A percentile compares a stretch with the other conserved stretches of the same genome.
Evolutionary conservation across 1,284 basidiomycete species (phyloP).

Genomic region (Tremellales sp.): DNA sequence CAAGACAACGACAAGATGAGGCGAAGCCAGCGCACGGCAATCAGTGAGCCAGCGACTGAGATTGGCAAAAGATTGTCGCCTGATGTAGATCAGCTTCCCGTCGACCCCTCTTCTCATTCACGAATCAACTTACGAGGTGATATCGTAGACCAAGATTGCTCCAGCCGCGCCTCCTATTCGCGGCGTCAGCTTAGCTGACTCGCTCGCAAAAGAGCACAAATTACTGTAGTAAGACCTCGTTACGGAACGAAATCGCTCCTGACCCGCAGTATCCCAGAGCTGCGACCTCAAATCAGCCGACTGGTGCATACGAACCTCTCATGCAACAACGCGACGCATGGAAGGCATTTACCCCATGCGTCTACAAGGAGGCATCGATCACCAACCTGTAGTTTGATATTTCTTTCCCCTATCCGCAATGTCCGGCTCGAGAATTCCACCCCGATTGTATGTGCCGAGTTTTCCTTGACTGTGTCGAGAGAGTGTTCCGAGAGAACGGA

Average conservation of each 20-base stretch:
- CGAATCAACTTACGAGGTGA: constrained; percentile 68
- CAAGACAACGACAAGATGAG: constrained; percentile 82
- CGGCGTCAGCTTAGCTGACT: too few relatives aligned
- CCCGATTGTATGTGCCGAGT: constrained; percentile 95
- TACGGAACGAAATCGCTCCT: constrained; percentile 93
- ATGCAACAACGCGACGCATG: constrained; percentile 5
- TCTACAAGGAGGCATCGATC: too few relatives aligned
- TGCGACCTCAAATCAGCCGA: constrained; percentile 42
- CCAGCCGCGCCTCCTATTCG: constrained; percentile 70
- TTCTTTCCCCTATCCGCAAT: constrained; percentile 82
- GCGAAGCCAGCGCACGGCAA: constrained; percentile 76
- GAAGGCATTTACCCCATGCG: constrained; percentile 7
- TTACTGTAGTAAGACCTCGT: constrained; percentile 60
- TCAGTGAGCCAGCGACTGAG: constrained; percentile 86
- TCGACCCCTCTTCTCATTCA: constrained; percentile 11
- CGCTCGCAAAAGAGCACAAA: not conserved
- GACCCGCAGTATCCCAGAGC: constrained; percentile 97
- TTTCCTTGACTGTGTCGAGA: constrained; percentile 82
- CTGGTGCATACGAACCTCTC: constrained; percentile 13
- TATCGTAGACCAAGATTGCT: constrained; percentile 93
- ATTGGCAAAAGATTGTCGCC: constrained; percentile 63
- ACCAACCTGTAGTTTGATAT: constrained; percentile 85
- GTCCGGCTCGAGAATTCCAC: constrained; percentile 91
- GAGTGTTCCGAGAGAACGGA: too few relatives aligned
- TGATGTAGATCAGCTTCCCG: constrained; percentile 14